Conservation (phyloP, 768 basidiomycete species). For the Glaciozyma antarctica region DNA sequence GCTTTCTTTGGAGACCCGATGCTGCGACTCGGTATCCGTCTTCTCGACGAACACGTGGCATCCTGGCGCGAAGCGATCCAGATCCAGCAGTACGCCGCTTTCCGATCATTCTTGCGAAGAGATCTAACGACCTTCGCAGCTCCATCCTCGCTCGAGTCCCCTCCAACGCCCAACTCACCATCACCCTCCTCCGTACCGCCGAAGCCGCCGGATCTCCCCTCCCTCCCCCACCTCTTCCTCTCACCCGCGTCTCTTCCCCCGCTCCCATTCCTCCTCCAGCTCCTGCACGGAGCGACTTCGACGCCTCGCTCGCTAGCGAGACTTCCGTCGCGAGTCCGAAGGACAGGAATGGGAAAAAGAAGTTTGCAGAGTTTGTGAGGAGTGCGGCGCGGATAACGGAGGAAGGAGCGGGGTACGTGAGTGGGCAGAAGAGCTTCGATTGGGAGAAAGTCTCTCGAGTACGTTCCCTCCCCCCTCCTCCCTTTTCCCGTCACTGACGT, state of each 20-base stretch:
- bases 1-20: conserved; percentile 1
- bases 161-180: background rate
- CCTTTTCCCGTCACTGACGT: background rate
- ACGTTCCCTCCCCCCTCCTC: background rate
- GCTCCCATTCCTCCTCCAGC: background rate
- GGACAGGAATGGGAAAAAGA: background rate
- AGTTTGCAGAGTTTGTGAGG: conserved; percentile 1
- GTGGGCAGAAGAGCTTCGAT: background rate
- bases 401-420: background rate
- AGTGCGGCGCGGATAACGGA: background rate
- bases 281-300: no score
- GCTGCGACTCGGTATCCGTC: background rate
- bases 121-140: background rate
- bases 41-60: background rate
- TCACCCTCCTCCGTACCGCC: background rate
- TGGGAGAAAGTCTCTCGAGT: conserved; percentile 4
- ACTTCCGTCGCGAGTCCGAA: background rate
- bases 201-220: background rate
- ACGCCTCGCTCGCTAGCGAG: background rate
- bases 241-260: background rate
- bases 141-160: background rate
- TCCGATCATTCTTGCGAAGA: no score
- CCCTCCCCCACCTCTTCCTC: background rate
- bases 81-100: background rate
- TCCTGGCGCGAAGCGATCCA: conserved; percentile 1